These are phyloP conservation scores for Mycena pura DNA, from an alignment of 768 basidiomycete species.

Conservation along the genomic window DNA sequence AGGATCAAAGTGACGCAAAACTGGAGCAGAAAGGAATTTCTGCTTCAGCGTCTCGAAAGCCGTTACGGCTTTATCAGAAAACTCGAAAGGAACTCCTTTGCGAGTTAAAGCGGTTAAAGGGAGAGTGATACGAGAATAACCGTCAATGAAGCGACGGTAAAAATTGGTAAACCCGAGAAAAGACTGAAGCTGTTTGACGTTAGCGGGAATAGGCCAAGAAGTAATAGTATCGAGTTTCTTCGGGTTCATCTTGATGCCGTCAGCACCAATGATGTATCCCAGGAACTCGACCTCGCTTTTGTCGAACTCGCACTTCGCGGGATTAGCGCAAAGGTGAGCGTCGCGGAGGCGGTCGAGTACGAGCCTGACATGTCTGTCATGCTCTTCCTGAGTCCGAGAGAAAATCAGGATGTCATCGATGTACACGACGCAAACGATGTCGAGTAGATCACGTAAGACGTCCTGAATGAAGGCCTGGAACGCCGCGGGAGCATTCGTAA, in stretches of 20 bases:
- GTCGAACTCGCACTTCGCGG: constrained; percentile 50
- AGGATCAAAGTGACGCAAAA: constrained; percentile 42
- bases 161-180: constrained; percentile 49
- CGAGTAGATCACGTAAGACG: constrained; percentile 44
- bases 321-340: constrained; percentile 41
- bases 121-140: constrained; percentile 37
- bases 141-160: constrained; percentile 43
- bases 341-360: constrained; percentile 41
- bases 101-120: constrained; percentile 37
- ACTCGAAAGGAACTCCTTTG: constrained; percentile 31
- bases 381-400: constrained; percentile 39
- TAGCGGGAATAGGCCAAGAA: constrained; percentile 45
- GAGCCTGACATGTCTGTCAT: constrained; percentile 38
- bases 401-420: constrained; percentile 53
- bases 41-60: constrained; percentile 29
- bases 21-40: constrained; percentile 20
- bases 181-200: constrained; percentile 39
- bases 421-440: constrained; percentile 48
- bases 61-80: background rate
- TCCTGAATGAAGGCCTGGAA: constrained; percentile 53
- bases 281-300: constrained; percentile 46
- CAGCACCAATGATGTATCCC: constrained; percentile 42
- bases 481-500: constrained; percentile 46
- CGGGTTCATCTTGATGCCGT: constrained; percentile 44
- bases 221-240: constrained; percentile 44